Base-by-base conservation (phyloP, 768 basidiomycete species). In the Kwoniella dendrophila region DNA sequence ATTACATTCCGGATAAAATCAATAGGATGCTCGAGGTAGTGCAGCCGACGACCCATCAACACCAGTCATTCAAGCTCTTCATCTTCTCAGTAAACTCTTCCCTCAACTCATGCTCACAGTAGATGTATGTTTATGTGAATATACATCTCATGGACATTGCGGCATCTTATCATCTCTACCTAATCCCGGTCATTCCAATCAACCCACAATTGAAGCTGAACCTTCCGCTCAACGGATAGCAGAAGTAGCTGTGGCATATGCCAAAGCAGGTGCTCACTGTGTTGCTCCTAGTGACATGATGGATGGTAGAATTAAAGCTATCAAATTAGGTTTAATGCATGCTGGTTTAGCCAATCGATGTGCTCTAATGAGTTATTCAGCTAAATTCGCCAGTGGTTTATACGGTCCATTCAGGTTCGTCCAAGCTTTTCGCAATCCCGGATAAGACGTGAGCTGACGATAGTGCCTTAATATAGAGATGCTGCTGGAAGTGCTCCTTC, bases 231-330 rank as follows among this genome's bases (percentile, higher is more conserved):
- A 83, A n/a, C 88, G 96, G 63, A 88, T 99, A 63, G 92, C 91
- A 0, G 82, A 96, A 73, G 94, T 99, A 26, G 92, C 96, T 0
- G 82, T 98, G 47, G 87, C 84, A 73, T 99, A 99, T 68, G 96
- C 94, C 0, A 82, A 83, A 56, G 96, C 96, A 0, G 96, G 96
- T n/a, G 96, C 92, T 0, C 92, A 98, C 78, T 92, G 92, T 73
- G 94, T 99, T 59, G 96, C 96, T 1, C 96, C 96, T 6, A 96
- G 93, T 73, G 96, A 98, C 79, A 99, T 99, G 96, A 98, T 98
- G 93, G 96, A 99, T 76, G 96, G 95, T 0, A 84, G 95, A 20
- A 87, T 99, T 66, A 86, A 85, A 65, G 86, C 86, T 14, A 98
- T 99, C 80, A 99, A 99, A 78, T 83, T 85, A 36, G 84, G 83